Conservation (phyloP, 2,329 filamentous ascomycete genomes). For the Emydomyces testavorans region DNA sequence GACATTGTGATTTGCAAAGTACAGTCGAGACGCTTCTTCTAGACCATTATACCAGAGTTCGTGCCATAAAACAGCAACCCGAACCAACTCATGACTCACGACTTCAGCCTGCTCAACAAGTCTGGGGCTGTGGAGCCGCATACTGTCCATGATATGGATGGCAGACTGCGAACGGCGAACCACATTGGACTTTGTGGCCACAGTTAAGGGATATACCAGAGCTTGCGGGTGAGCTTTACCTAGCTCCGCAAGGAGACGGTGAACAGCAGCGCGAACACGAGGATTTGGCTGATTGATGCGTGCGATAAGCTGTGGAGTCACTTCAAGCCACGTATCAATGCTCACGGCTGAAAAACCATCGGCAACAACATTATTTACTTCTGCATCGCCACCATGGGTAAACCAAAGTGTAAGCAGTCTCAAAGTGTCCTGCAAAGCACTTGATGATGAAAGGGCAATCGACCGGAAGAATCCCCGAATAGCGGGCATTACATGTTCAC, state of each 20-base stretch:
- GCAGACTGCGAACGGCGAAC: slow-evolving; percentile 77
- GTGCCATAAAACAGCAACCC: slow-evolving; percentile 95
- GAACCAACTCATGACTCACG: slow-evolving; percentile 91
- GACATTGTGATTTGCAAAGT: slow-evolving; percentile 96
- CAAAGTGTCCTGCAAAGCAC: slow-evolving; percentile 89
- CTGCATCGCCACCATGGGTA: slow-evolving; percentile 72
- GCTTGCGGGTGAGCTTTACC: slow-evolving; percentile 92
- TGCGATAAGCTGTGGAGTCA: slow-evolving; percentile 93
- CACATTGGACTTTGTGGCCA: slow-evolving; percentile 93
- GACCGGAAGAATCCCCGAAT: slow-evolving; percentile 96
- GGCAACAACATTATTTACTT: slow-evolving; percentile 78
- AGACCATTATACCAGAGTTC: slow-evolving; percentile 98
- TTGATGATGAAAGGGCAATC: slow-evolving; percentile 79
- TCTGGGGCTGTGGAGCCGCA: slow-evolving; percentile 85
- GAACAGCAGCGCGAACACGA: slow-evolving; percentile 77
- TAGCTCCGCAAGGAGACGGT: slow-evolving; percentile 83
- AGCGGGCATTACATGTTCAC: slow-evolving; percentile 85
- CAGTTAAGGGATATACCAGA: slow-evolving; percentile 89
- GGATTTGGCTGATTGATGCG: slow-evolving; percentile 93
- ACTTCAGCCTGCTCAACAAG: slow-evolving; percentile 91
- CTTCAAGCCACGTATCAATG: slow-evolving; percentile 96
- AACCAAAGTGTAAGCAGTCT: slow-evolving; percentile 93
- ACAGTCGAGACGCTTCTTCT: slow-evolving; percentile 89
- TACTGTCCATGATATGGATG: slow-evolving; percentile 90
- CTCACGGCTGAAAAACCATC: slow-evolving; percentile 87